These are phyloP conservation scores for Pythium plurisporium DNA, from an alignment of 352 stramenopile genomes.

Conservation along the genomic window DNA sequence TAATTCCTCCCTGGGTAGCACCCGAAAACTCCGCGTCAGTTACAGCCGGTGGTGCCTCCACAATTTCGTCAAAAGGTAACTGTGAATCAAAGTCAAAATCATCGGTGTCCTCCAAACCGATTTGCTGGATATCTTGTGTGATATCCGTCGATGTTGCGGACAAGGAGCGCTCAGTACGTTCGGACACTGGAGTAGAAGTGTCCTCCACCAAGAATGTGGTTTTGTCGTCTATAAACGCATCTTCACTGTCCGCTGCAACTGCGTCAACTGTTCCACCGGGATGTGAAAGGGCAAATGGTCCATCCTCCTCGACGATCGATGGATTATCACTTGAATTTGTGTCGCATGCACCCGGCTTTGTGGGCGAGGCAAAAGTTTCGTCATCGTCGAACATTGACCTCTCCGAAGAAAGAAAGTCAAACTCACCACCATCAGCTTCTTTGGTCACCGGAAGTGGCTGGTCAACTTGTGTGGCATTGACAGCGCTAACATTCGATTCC, in stretches of 20 bases:
- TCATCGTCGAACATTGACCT: conserved; percentile 20
- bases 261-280: too few relatives aligned
- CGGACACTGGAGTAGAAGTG: not conserved
- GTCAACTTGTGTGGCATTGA: not conserved
- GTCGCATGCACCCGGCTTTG: too few relatives aligned
- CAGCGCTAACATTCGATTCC: not conserved
- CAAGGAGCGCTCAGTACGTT: conserved; percentile 7
- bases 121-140: conserved; percentile 43
- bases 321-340: not conserved
- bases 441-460: not conserved
- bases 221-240: not conserved
- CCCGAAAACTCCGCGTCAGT: too few relatives aligned
- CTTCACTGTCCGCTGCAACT: not conserved
- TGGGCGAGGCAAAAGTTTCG: not conserved
- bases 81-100: conserved; percentile 18
- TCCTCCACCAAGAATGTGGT: not conserved
- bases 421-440: conserved; percentile 20
- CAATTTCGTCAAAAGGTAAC: not conserved
- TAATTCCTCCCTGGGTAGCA: too few relatives aligned
- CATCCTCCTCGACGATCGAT: not conserved
- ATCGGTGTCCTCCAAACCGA: conserved; percentile 13
- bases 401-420: conserved; percentile 32
- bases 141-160: conserved; percentile 33
- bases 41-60: too few relatives aligned
- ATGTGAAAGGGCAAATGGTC: too few relatives aligned